phyloP scores from a whole-genome alignment of 495 filamentous ascomycete species.

The Immersiella caudata region DNA sequence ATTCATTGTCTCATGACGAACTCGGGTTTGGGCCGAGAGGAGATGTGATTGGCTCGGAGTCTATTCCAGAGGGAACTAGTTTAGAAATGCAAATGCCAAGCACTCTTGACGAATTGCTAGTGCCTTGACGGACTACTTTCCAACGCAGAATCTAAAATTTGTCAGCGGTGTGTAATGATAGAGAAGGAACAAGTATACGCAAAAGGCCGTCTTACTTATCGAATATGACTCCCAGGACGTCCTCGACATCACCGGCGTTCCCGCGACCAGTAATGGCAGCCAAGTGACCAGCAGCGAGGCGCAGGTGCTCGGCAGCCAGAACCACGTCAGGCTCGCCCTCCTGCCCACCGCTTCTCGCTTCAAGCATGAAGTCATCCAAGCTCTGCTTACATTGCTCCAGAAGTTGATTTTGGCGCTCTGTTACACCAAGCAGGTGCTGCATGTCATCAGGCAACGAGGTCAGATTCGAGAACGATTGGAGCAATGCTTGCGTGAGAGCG shows the following conservation, averaged over 20 bases:
- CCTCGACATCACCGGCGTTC: constrained; percentile 89
- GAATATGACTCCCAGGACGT: constrained; percentile 95
- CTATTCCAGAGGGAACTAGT: background rate
- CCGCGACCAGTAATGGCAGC: constrained; percentile 87
- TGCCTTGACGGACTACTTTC: constrained; percentile 27
- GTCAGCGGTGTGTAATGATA: background rate
- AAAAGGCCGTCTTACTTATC: constrained; percentile 71
- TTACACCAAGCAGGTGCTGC: constrained; percentile 87
- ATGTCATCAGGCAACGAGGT: constrained; percentile 62
- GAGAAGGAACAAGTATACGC: background rate
- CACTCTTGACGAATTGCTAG: too few species aligned
- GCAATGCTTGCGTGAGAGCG: constrained; percentile 65
- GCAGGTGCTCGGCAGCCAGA: constrained; percentile 86
- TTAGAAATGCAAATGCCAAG: background rate
- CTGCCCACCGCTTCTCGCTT: constrained; percentile 33
- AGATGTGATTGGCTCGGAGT: background rate
- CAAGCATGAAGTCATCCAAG: constrained; percentile 68
- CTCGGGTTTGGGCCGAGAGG: background rate
- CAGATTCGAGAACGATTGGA: constrained; percentile 69
- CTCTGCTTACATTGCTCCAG: constrained; percentile 70
- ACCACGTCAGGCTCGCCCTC: constrained; percentile 66
- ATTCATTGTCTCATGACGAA: constrained; percentile 3
- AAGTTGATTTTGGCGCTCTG: constrained; percentile 83
- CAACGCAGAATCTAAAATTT: constrained; percentile 36
- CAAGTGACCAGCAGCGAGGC: constrained; percentile 76